A percentile compares a stretch with the other conserved stretches of the same genome.
phyloP scores from a whole-genome alignment of 2,329 filamentous ascomycete genomes.

The Huntiella decipiens region DNA sequence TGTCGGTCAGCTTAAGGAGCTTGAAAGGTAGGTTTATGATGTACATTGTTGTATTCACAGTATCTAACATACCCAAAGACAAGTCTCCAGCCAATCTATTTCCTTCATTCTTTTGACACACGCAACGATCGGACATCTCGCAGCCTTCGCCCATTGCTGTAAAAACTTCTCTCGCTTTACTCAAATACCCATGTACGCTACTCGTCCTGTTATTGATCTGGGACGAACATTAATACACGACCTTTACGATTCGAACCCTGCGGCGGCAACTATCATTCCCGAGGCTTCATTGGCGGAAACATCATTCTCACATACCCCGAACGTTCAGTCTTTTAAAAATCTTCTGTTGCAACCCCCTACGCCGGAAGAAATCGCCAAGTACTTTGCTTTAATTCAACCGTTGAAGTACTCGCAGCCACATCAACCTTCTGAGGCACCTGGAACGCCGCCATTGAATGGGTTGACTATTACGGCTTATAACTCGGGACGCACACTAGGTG shows the following conservation, averaged over 20 bases:
- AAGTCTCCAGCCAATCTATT: constrained; percentile 55
- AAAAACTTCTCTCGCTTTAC: constrained; percentile 86
- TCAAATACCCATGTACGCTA: constrained; percentile 86
- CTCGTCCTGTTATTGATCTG: constrained; percentile 78
- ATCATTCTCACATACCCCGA: constrained; percentile 9
- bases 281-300: constrained; percentile 44
- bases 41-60: neutral
- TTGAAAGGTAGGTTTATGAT: constrained; percentile 52
- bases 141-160: constrained; percentile 90
- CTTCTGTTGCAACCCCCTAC: constrained; percentile 53
- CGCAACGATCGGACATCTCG: constrained; percentile 76
- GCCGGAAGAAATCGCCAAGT: constrained; percentile 72
- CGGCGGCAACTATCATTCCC: constrained; percentile 72
- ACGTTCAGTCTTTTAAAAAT: constrained; percentile 23
- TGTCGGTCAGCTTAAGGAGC: constrained; percentile 57
- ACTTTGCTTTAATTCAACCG: constrained; percentile 78
- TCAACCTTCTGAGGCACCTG: constrained; percentile 69
- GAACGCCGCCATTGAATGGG: constrained; percentile 74
- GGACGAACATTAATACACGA: constrained; percentile 83
- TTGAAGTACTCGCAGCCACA: constrained; percentile 95
- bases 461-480: constrained; percentile 94
- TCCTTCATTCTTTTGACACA: constrained; percentile 91
- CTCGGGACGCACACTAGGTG: constrained; percentile 84
- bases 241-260: constrained; percentile 72
- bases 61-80: constrained; percentile 29